phyloP scores from a whole-genome alignment of 768 basidiomycete genomes.

The Coprinopsis cinerea region DNA sequence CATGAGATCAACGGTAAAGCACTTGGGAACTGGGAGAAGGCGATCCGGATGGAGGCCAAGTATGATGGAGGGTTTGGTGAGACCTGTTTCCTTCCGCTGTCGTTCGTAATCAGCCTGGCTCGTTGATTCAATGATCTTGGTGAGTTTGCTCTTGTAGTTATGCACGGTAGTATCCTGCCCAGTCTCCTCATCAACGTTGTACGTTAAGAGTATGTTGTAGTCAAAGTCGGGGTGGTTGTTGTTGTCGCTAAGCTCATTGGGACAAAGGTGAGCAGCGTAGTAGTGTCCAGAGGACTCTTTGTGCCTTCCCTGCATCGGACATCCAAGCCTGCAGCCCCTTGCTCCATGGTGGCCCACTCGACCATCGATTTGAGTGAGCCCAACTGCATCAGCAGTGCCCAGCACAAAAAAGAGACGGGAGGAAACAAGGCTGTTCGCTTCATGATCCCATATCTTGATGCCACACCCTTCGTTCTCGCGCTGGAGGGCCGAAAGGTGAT shows the following conservation, averaged over 20 bases:
- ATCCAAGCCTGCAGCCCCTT: conserved; percentile 11
- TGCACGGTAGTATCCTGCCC: neutral
- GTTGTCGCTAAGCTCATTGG: conserved; percentile 12
- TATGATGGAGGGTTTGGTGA: conserved; percentile 30
- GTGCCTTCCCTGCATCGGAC: conserved; percentile 5
- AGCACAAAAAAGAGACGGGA: conserved; percentile 20
- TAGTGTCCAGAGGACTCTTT: conserved; percentile 15
- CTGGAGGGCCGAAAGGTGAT: conserved; percentile 30
- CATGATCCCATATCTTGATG: conserved; percentile 22
- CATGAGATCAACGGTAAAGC: conserved; percentile 37
- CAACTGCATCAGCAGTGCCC: conserved; percentile 24
- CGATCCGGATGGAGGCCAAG: conserved; percentile 14
- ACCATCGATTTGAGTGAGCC: conserved; percentile 11
- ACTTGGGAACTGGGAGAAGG: conserved; percentile 24
- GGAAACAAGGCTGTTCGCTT: conserved; percentile 8
- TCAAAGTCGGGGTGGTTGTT: neutral
- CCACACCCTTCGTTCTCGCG: conserved; percentile 22
- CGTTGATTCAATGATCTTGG: neutral
- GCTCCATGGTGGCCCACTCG: conserved; percentile 14
- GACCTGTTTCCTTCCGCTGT: conserved; percentile 26
- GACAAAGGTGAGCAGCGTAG: conserved; percentile 26
- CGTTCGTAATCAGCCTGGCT: conserved; percentile 16
- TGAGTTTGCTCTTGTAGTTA: neutral
- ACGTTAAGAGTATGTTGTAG: neutral
- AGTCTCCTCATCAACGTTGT: neutral